Conservation (phyloP, 2,329 filamentous ascomycete species). For the Exophiala sp. region DNA sequence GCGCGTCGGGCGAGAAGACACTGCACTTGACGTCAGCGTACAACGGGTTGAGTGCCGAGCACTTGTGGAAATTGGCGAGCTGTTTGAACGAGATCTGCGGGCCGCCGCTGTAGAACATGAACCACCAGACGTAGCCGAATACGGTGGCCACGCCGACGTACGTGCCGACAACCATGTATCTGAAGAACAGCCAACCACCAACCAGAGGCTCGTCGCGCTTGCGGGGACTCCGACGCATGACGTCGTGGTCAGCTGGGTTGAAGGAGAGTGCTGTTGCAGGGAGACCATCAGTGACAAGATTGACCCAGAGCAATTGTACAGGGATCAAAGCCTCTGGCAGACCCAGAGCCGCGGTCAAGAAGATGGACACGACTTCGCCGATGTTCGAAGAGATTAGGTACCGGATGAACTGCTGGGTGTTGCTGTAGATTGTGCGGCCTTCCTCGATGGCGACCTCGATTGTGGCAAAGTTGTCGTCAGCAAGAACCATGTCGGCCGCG, state of each 20-base stretch:
- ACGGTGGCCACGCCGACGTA: slow-evolving; percentile 96
- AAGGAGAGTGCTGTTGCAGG: slow-evolving; percentile 95
- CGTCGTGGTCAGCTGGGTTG: slow-evolving; percentile 97
- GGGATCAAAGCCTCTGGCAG: slow-evolving; percentile 98
- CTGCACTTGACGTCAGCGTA: slow-evolving; percentile 88
- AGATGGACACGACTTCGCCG: slow-evolving; percentile 97
- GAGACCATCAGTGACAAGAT: slow-evolving; percentile 94
- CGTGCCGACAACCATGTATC: slow-evolving; percentile 91
- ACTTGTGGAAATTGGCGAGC: slow-evolving; percentile 89
- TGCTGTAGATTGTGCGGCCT: slow-evolving; percentile 98
- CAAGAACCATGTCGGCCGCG: slow-evolving; percentile 96
- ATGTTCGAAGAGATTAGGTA: slow-evolving; percentile 99
- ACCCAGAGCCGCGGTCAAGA: slow-evolving; percentile 89
- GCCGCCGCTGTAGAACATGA: slow-evolving; percentile 89
- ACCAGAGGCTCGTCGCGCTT: slow-evolving; percentile 92
- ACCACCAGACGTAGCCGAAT: slow-evolving; percentile 99
- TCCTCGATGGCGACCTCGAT: slow-evolving; percentile 96
- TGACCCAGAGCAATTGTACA: slow-evolving; percentile 97
- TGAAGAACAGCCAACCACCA: slow-evolving; percentile 93
- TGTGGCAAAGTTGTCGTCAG: slow-evolving; percentile 98
- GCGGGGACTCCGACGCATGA: slow-evolving; percentile 88
- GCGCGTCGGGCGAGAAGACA: slow-evolving; percentile 81
- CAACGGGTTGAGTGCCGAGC: slow-evolving; percentile 57
- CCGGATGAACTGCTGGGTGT: slow-evolving; percentile 98
- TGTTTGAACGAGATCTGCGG: slow-evolving; percentile 91